Evolutionary conservation across 192 early-diverging fungal species (phyloP).

Genomic region (Coemansia furcata): DNA sequence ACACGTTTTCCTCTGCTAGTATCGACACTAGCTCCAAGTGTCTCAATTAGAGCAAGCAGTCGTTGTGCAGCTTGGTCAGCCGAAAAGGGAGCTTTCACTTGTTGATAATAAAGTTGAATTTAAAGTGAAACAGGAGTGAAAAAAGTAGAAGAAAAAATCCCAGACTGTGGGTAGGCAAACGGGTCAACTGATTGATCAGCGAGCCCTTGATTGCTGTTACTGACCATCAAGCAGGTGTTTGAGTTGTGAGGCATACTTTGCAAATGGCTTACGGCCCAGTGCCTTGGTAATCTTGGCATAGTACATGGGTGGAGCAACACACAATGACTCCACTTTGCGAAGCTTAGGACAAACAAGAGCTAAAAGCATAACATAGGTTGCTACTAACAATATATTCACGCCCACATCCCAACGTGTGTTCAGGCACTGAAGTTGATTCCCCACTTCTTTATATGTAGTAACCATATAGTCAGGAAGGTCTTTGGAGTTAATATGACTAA

Average conservation of each 20-base stretch:
- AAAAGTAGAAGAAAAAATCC: slow-evolving; percentile 5
- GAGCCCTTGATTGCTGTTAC: background rate
- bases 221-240: background rate
- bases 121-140: background rate
- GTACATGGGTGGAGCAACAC: background rate
- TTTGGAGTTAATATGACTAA: background rate
- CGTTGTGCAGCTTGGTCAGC: slow-evolving; percentile 34
- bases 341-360: background rate
- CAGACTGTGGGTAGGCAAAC: too few relatives aligned
- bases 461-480: background rate
- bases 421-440: background rate
- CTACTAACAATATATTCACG: background rate
- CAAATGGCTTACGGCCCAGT: background rate
- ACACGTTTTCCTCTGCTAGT: background rate
- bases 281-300: background rate
- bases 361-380: background rate
- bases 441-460: background rate
- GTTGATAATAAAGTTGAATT: slow-evolving; percentile 1
- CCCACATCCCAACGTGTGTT: background rate
- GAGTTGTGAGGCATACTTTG: background rate
- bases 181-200: background rate
- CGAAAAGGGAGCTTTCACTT: slow-evolving; percentile 16
- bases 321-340: background rate
- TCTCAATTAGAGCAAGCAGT: slow-evolving; percentile 22
- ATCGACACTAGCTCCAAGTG: slow-evolving; percentile 1